Percentiles rank a stretch among this genome's conserved stretches.
Conservation (phyloP, 805 yeast species). For the Nakazawaea pomicola region DNA sequence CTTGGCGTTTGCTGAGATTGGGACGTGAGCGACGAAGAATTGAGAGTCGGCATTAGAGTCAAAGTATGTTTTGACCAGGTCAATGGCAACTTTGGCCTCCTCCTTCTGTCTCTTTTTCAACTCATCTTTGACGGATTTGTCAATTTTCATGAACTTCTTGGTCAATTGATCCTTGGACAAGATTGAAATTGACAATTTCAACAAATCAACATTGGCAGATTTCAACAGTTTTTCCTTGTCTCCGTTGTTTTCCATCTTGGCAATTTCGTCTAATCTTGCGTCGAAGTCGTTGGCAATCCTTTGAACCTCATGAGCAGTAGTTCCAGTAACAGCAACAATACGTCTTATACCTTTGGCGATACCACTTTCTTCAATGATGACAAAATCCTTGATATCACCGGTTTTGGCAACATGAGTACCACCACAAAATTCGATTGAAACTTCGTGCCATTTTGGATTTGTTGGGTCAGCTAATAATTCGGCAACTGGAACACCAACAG, state of each 20-base stretch:
- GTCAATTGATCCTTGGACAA: conserved; percentile 72
- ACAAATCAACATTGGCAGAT: conserved; percentile 77
- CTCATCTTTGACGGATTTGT: conserved; percentile 85
- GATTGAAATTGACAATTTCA: conserved; percentile 77
- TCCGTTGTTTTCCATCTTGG: conserved; percentile 63
- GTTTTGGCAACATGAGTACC: conserved; percentile 96
- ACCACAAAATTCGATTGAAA: conserved; percentile 96
- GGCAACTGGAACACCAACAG: conserved; percentile 88
- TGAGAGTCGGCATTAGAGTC: conserved; percentile 45
- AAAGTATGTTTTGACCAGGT: conserved; percentile 69
- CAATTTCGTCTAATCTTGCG: conserved; percentile 52
- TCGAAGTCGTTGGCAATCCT: conserved; percentile 72
- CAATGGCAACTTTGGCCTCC: conserved; percentile 77
- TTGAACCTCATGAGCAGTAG: conserved; percentile 87
- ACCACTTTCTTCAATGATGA: conserved; percentile 91
- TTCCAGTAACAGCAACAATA: conserved; percentile 94
- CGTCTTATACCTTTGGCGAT: conserved; percentile 98
- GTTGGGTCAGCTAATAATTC: conserved; percentile 69
- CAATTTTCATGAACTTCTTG: conserved; percentile 69
- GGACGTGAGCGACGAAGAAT: conserved; percentile 62
- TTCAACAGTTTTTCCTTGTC: conserved; percentile 76
- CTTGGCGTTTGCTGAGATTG: conserved; percentile 80
- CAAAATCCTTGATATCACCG: conserved; percentile 87
- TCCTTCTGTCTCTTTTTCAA: conserved; percentile 83
- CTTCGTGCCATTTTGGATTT: conserved; percentile 67